Evolutionary conservation across 1,139 yeast genomes (phyloP).

Genomic region (Ashbya aceris): DNA sequence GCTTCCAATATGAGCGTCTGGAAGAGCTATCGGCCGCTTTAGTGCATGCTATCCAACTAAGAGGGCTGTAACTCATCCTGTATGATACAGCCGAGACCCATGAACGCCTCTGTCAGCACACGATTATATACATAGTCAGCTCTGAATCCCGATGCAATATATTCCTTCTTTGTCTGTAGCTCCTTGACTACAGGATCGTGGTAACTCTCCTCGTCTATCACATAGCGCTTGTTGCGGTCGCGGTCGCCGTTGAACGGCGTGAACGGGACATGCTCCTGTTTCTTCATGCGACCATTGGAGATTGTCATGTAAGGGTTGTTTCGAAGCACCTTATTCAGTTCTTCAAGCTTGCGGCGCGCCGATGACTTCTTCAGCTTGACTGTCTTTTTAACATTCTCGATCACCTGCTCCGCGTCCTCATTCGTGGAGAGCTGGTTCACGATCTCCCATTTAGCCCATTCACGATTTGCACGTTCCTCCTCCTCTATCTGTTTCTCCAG

Average conservation of each 20-base stretch:
- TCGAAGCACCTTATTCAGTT: constrained; percentile 40
- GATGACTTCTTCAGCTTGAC: constrained; percentile 54
- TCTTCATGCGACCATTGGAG: constrained; percentile 16
- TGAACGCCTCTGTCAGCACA: constrained; percentile 79
- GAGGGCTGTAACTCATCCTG: constrained; percentile 50
- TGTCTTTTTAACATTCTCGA: constrained; percentile 48
- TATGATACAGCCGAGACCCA: constrained; percentile 77
- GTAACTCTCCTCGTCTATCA: constrained; percentile 37
- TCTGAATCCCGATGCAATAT: constrained; percentile 79
- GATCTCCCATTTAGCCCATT: constrained; percentile 58
- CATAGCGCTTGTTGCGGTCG: constrained; percentile 39
- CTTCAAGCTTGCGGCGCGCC: constrained; percentile 56
- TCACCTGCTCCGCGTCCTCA: constrained; percentile 40
- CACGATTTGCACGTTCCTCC: constrained; percentile 53
- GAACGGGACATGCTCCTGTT: constrained; percentile 45
- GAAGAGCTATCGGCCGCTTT: constrained; percentile 26
- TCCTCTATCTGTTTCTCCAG: constrained; percentile 62
- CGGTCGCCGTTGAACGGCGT: constrained; percentile 94
- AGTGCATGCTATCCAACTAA: constrained; percentile 31
- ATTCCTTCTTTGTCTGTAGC: constrained; percentile 56
- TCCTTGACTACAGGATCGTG: constrained; percentile 55
- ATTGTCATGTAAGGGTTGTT: constrained; percentile 28
- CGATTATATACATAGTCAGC: constrained; percentile 61
- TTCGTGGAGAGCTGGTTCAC: constrained; percentile 55
- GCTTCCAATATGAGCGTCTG: constrained; percentile 13